A percentile compares a stretch with the other conserved stretches of the same genome.
Conservation (phyloP, 768 basidiomycete species). For the Suillus lakei region DNA sequence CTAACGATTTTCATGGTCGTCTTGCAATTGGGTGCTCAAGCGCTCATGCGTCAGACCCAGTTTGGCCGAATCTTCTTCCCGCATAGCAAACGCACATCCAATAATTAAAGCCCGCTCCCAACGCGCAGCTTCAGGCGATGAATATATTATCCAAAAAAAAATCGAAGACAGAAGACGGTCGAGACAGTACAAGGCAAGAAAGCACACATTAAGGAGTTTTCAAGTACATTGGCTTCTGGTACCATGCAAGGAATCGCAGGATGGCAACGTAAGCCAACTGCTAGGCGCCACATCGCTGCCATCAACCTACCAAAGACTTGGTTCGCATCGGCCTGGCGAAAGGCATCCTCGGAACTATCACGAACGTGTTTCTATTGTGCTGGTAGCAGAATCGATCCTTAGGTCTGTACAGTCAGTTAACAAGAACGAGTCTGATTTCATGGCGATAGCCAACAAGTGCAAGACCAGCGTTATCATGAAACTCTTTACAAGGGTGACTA, state of each 20-base stretch:
- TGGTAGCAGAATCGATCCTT: too few relatives aligned
- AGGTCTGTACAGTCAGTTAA: not conserved
- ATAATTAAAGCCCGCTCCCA: not conserved
- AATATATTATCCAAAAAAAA: not conserved
- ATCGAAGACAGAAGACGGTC: not conserved
- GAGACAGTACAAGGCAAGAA: not conserved
- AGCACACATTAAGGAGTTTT: not conserved
- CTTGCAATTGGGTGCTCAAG: too few relatives aligned
- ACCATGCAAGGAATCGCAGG: not conserved
- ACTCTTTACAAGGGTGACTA: not conserved
- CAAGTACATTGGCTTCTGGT: not conserved
- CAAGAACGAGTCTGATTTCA: not conserved
- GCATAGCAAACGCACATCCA: not conserved
- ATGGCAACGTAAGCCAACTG: not conserved
- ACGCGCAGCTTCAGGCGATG: not conserved
- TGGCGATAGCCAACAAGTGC: not conserved
- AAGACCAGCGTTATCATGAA: too few relatives aligned
- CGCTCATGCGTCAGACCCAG: not conserved
- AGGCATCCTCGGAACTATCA: not conserved
- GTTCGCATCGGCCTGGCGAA: not conserved
- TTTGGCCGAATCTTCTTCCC: too few relatives aligned
- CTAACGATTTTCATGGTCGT: too few relatives aligned
- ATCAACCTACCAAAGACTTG: not conserved
- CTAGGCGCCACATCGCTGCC: not conserved
- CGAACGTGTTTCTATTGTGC: not conserved